Base-by-base conservation (phyloP, 352 stramenopile species). In the Phytophthora hybrid region DNA sequence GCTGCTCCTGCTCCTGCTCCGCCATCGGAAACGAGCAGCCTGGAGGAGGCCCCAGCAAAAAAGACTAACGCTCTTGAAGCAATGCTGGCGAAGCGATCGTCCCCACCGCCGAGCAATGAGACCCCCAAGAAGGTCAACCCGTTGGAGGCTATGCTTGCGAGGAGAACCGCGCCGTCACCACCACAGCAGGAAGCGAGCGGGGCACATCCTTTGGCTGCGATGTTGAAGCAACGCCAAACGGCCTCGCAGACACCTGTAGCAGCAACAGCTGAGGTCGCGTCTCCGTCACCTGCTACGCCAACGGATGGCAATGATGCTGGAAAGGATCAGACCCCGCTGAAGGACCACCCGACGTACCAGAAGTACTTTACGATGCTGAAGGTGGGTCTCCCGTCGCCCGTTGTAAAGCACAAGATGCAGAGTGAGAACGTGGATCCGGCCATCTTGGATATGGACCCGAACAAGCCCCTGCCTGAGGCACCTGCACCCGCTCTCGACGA, bases 291-390 rank as follows among this genome's bases (percentile, higher is more conserved):
- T 41, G 46, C 29, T 21, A n/a, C 56, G 2, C 52, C 57, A 66
- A 16, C 64, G 56, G 37, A 62, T 66, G 55, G 5, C 18, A 67
- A 66, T 23, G 49, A 32, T 1, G 44, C 39, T 4, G 54, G 69
- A 10, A 78, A 82, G 47, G 63, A 87, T 19, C 60, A 75, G 23
- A 83, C 76, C 0, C 79, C 79, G 5, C 26, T 92, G 29, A 93
- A 91, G 61, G 80, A 93, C 18, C 78, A 94, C 54, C 90, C 88
- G 6, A 81, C 82, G 62, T 95, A 89, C 60, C 57, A 69, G 54
- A 83, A 92, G 58, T 96, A 93, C 72, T 95, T 96, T 64, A 93
- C 84, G 65, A 93, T 96, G 84, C 73, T 95, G 14, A 92, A 88
- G 69, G 88, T 96, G 18, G 90, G 90, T 0, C 80, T 91, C 3